Conservation (phyloP, 768 basidiomycete genomes). For the Pleurotus eryngii region DNA sequence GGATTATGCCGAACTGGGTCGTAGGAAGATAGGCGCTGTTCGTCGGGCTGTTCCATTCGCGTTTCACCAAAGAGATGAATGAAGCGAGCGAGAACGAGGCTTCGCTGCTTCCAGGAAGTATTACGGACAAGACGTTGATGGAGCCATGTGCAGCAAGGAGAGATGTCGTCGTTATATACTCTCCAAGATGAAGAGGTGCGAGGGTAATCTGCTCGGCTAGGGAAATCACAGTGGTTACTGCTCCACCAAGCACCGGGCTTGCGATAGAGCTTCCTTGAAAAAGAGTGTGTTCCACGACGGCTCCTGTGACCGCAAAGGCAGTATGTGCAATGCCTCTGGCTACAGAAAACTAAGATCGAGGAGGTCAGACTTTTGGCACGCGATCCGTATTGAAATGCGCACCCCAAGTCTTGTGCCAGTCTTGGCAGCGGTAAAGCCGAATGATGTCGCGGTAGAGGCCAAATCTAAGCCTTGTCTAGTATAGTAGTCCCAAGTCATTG, state of each 20-base stretch:
- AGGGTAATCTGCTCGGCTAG: slow-evolving; percentile 71
- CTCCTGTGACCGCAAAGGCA: slow-evolving; percentile 55
- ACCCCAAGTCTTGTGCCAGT: slow-evolving; percentile 68
- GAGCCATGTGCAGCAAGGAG: slow-evolving; percentile 73
- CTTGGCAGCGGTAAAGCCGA: slow-evolving; percentile 69
- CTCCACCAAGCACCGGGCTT: slow-evolving; percentile 52
- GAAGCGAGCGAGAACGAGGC: slow-evolving; percentile 79
- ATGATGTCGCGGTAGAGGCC: slow-evolving; percentile 58
- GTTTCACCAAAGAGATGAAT: slow-evolving; percentile 75
- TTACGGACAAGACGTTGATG: slow-evolving; percentile 66
- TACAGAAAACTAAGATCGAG: slow-evolving; percentile 54
- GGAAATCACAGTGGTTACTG: slow-evolving; percentile 58
- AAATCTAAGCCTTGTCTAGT: slow-evolving; percentile 61
- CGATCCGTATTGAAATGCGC: slow-evolving; percentile 20
- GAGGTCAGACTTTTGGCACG: not conserved
- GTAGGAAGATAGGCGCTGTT: slow-evolving; percentile 52
- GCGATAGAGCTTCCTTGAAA: slow-evolving; percentile 61
- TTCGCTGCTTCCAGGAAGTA: slow-evolving; percentile 75
- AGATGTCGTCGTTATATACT: slow-evolving; percentile 74
- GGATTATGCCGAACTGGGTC: slow-evolving; percentile 58
- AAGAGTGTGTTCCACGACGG: slow-evolving; percentile 61
- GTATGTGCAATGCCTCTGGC: slow-evolving; percentile 58
- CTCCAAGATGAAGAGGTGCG: slow-evolving; percentile 69
- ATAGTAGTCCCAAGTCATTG: slow-evolving; percentile 47
- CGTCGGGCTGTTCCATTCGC: slow-evolving; percentile 66